Evolutionary conservation across 345 rosid genomes (phyloP).

Genomic region (Eucalyptus paniculata): DNA sequence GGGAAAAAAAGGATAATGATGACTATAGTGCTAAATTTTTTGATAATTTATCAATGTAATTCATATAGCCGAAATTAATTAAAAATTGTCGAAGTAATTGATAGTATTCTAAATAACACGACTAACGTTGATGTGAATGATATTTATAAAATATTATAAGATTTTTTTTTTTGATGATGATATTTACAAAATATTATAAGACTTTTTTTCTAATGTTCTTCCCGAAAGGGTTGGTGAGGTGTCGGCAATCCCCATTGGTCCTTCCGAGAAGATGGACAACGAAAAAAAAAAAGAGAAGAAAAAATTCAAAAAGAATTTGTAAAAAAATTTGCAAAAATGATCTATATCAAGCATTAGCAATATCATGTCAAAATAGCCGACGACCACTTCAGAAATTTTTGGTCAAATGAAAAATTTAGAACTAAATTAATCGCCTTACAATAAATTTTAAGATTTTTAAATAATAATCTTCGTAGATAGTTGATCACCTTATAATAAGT

Average conservation of each 20-base stretch:
- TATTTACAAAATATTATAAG: neutral
- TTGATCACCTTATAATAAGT: neutral
- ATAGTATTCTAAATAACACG: neutral
- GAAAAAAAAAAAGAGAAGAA: neutral
- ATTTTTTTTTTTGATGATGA: neutral
- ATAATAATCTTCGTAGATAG: neutral
- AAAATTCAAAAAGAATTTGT: no score
- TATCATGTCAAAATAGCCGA: no score
- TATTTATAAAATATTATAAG: neutral
- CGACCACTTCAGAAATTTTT: accelerated
- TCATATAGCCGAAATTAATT: accelerated
- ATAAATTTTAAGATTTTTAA: neutral
- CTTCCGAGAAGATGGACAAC: neutral
- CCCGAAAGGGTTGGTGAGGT: neutral
- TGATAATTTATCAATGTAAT: accelerated
- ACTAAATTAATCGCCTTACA: accelerated
- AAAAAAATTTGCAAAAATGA: accelerated
- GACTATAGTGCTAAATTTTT: accelerated
- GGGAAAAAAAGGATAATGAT: no score
- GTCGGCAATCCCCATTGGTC: neutral
- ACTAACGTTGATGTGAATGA: accelerated
- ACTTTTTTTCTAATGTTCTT: neutral
- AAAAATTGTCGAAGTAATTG: neutral
- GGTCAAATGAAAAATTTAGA: accelerated
- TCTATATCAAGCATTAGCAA: accelerated